Evolutionary conservation across 129 eudicot species (phyloP).

Genomic region (Deinandra increscens): DNA sequence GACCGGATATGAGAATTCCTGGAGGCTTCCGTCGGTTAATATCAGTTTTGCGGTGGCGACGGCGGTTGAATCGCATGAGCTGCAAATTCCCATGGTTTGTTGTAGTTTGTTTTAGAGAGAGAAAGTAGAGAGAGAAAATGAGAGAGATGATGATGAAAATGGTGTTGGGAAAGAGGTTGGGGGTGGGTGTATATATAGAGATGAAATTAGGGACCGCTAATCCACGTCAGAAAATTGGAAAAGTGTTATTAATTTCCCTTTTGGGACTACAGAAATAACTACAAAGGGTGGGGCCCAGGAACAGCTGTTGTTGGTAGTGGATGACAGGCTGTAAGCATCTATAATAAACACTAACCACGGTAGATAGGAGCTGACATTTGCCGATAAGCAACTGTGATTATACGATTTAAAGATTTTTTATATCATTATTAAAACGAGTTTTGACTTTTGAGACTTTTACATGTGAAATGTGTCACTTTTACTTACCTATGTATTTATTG

Average conservation of each 20-base stretch:
- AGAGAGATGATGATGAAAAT: constrained; percentile 12
- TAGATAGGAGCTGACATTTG: constrained; percentile 18
- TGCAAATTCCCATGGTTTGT: constrained; percentile 72
- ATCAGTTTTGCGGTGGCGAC: constrained; percentile 72
- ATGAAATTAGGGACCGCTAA: not conserved
- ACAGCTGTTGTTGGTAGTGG: constrained; percentile 19
- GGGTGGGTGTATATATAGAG: constrained; percentile 19
- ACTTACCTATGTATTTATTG: no score
- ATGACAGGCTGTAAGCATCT: constrained; percentile 30
- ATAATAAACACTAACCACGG: constrained; percentile 4
- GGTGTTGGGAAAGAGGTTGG: not conserved
- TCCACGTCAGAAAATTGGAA: constrained; percentile 29
- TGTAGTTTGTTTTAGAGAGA: no score
- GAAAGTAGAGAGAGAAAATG: constrained; percentile 11
- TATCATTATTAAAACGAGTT: no score
- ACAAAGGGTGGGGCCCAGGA: constrained; percentile 8
- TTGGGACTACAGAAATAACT: not conserved
- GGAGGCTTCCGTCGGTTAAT: constrained; percentile 58
- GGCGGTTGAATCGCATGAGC: constrained; percentile 63
- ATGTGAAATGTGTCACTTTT: no score
- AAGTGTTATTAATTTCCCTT: not conserved
- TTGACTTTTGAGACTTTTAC: no score
- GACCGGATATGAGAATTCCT: constrained; percentile 68
- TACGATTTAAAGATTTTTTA: not conserved
- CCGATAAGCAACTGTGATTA: constrained; percentile 26